phyloP scores from a whole-genome alignment of 2,329 filamentous ascomycete species.

The Fusarium avenaceum region DNA sequence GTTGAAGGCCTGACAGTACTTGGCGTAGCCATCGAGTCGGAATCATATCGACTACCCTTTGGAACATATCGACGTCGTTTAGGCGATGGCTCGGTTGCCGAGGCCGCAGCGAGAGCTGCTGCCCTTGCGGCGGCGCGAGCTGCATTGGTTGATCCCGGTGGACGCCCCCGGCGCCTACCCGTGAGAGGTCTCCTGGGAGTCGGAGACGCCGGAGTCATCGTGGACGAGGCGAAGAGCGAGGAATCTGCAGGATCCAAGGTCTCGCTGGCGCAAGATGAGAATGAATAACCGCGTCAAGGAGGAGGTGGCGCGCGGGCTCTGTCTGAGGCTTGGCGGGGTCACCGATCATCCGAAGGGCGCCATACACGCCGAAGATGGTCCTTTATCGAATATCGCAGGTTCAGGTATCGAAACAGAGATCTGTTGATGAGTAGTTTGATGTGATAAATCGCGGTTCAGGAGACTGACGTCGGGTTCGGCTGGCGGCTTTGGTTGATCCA shows the following conservation, averaged over 20 bases:
- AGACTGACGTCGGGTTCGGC: constrained; percentile 53
- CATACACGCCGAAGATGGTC: constrained; percentile 22
- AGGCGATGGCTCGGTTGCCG: constrained; percentile 70
- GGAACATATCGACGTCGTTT: constrained; percentile 86
- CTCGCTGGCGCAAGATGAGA: constrained; percentile 36
- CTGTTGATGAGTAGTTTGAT: constrained; percentile 49
- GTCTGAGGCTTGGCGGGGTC: constrained; percentile 49
- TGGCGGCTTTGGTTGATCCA: constrained; percentile 45
- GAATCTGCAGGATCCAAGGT: constrained; percentile 24
- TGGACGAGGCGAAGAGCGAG: constrained; percentile 29
- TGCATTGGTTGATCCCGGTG: constrained; percentile 60
- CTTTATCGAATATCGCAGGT: constrained; percentile 27
- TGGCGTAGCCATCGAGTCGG: constrained; percentile 73
- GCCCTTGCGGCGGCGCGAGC: constrained; percentile 58
- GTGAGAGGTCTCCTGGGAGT: constrained; percentile 59
- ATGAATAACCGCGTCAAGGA: constrained; percentile 48
- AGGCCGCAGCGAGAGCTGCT: constrained; percentile 51
- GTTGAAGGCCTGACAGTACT: constrained; percentile 58
- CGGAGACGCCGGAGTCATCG: constrained; percentile 54
- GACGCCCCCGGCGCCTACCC: constrained; percentile 63
- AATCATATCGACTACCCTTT: constrained; percentile 55
- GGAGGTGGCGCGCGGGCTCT: constrained; percentile 51
- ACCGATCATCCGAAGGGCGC: constrained; percentile 48
- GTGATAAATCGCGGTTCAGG: constrained; percentile 40
- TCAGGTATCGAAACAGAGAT: constrained; percentile 37